Percentiles rank a stretch among this genome's conserved stretches.
phyloP scores from a whole-genome alignment of 768 basidiomycete genomes.

The Lepiota brunneoincarnata region DNA sequence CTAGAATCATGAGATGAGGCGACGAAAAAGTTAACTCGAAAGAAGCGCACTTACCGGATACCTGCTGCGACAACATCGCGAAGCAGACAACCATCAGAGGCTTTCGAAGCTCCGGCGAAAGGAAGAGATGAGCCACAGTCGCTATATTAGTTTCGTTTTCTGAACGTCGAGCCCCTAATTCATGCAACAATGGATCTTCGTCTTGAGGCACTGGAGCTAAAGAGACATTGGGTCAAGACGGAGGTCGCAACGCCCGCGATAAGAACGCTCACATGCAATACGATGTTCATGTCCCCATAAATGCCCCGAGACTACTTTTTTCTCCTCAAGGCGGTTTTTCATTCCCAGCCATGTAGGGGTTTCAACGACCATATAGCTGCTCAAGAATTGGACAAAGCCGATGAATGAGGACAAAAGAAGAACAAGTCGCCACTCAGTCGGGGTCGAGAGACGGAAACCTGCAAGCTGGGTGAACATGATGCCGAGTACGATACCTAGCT shows the following conservation, averaged over 20 bases:
- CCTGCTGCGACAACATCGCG: constrained; percentile 75
- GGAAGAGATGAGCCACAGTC: constrained; percentile 52
- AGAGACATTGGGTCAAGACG: background rate
- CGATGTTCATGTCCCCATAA: constrained; percentile 48
- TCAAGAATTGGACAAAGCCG: constrained; percentile 54
- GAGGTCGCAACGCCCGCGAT: background rate
- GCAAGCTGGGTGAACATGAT: constrained; percentile 84
- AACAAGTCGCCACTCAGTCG: constrained; percentile 69
- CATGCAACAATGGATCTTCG: constrained; percentile 42
- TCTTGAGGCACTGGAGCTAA: constrained; percentile 14
- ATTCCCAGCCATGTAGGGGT: constrained; percentile 67
- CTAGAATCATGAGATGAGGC: constrained; percentile 29
- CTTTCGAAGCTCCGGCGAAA: constrained; percentile 50
- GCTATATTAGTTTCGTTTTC: constrained; percentile 29
- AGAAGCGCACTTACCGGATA: constrained; percentile 54
- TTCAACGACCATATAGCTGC: constrained; percentile 57
- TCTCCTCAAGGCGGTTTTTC: constrained; percentile 47
- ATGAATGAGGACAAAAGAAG: constrained; percentile 57
- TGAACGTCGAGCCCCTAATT: constrained; percentile 22
- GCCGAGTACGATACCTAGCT: constrained; percentile 80
- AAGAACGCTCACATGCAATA: constrained; percentile 23
- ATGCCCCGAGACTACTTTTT: constrained; percentile 40
- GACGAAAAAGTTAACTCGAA: background rate
- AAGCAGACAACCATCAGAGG: constrained; percentile 67
- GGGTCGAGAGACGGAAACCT: constrained; percentile 69